These are phyloP conservation scores for Rutstroemia sp. DNA, from an alignment of 2,329 filamentous ascomycete species.

Conservation along the genomic window DNA sequence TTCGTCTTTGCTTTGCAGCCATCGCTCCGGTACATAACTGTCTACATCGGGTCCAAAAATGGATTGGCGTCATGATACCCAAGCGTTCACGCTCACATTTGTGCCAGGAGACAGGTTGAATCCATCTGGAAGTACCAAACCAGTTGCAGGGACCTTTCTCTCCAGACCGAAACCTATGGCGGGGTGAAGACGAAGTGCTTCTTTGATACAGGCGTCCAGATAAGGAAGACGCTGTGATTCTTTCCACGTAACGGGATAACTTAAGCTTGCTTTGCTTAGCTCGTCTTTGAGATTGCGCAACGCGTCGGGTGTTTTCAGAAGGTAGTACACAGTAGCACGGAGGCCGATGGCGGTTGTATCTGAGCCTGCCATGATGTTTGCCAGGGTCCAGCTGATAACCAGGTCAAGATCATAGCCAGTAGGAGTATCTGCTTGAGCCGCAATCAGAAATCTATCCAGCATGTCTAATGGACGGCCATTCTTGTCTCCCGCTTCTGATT, in stretches of 20 bases:
- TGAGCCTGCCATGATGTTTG: not conserved
- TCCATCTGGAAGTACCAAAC: conserved; percentile 33
- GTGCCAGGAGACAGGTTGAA: conserved; percentile 35
- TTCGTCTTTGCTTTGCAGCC: conserved; percentile 29
- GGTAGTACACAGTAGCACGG: not conserved
- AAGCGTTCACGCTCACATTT: conserved; percentile 23
- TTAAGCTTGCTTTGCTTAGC: conserved; percentile 38
- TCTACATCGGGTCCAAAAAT: conserved; percentile 42
- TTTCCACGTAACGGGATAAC: not conserved
- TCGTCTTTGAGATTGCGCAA: conserved; percentile 38
- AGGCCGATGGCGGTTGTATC: conserved; percentile 2
- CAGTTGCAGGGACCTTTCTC: conserved; percentile 38
- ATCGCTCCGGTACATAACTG: conserved; percentile 41
- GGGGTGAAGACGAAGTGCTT: conserved; percentile 43
- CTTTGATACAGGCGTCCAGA: conserved; percentile 43
- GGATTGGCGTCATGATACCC: conserved; percentile 31
- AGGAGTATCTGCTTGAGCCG: not conserved
- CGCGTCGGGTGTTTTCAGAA: not conserved
- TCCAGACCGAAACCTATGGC: conserved; percentile 41
- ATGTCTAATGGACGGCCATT: not conserved
- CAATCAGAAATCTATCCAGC: not conserved
- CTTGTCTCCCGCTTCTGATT: not conserved
- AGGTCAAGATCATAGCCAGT: not conserved
- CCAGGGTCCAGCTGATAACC: not conserved
- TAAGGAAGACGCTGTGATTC: conserved; percentile 30